Evolutionary conservation across 345 rosid species (phyloP), one percentile per base, ranked within the genome.

Genomic region (Gossypium bickii): DNA sequence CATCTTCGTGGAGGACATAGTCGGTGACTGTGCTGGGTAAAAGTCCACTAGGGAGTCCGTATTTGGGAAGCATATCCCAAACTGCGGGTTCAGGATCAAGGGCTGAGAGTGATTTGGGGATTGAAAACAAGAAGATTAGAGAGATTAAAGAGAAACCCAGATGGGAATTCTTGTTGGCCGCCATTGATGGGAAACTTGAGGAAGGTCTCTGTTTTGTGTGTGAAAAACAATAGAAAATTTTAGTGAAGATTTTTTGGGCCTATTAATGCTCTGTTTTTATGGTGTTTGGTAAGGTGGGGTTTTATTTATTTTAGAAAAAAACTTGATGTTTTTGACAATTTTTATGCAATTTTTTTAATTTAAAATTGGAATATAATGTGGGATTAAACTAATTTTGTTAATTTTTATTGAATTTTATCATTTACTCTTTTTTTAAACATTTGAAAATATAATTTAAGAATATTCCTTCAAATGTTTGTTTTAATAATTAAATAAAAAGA

Each of bases 1-100:
- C 97, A 55, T 95, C 96, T 38, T 84, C 81, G 67, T 91, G 78
- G 77, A 92, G 83, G 47, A 83, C 71, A 87, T 89, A 95, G 71
- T 71, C 75, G 17, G 70, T 73, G 78, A 93, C 98, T 53, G 92
- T 51, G 63, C 70, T 69, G 0, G 99, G 99, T 7, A 94, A 74
- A 16, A 94, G 87, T 0, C 99, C 99, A 57, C 86, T 67, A 2
- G 99, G 99, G 81, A 94, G 98, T 70, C 99, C 97, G 87, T 72
- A 93, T 72, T 87, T 78, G n/a, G 97, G 92, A 67, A 94, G 92
- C 87, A 91, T 78, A 2, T 94, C 97, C 83, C 85, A 89, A 44
- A 93, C 96, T 11, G 89, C 72, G 6, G 82, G 76, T 70, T 77
- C 73, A 43, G 83, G 66, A 70, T 73, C 85, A 65, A 81, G 75